A percentile compares a stretch with the other conserved stretches of the same genome.
Evolutionary conservation across 2,329 filamentous ascomycete species (phyloP).

Genomic region (Colletotrichum gigasporum): DNA sequence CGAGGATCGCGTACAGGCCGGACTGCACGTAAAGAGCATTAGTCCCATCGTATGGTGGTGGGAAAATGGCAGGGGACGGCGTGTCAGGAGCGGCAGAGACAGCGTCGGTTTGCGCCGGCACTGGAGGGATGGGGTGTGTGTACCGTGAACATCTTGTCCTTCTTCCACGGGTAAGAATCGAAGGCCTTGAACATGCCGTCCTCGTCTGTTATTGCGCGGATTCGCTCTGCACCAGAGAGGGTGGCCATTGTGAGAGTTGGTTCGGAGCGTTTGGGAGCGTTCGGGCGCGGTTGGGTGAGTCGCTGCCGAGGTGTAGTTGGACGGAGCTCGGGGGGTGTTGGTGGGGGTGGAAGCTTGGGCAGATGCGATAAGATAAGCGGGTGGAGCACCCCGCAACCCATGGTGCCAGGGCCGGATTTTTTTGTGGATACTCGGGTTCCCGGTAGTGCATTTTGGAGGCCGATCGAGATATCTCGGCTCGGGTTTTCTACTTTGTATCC

Average conservation of each 20-base stretch:
- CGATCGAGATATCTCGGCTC: too few relatives aligned
- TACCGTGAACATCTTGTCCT: slow-evolving; percentile 75
- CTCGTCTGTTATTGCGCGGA: slow-evolving; percentile 50
- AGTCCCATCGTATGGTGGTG: neutral
- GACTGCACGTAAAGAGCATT: slow-evolving; percentile 46
- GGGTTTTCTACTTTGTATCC: too few relatives aligned
- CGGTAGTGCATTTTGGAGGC: too few relatives aligned
- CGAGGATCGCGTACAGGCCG: slow-evolving; percentile 72
- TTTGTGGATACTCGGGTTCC: neutral
- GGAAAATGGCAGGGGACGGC: neutral
- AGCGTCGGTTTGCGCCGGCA: neutral
- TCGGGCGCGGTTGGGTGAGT: neutral
- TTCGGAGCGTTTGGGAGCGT: neutral
- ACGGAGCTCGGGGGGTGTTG: neutral
- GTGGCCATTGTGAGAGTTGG: slow-evolving; percentile 13
- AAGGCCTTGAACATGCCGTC: slow-evolving; percentile 66
- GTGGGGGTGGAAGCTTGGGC: neutral
- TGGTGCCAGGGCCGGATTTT: neutral
- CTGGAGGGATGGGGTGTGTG: neutral
- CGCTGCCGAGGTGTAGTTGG: slow-evolving; percentile 16
- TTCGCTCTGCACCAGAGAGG: slow-evolving; percentile 45
- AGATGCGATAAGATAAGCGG: slow-evolving; percentile 8
- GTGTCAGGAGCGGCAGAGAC: neutral
- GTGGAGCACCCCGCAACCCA: neutral
- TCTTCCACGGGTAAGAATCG: slow-evolving; percentile 73